Conservation (phyloP, 2,329 filamentous ascomycete species). For the Ceratocystis albifundus region DNA sequence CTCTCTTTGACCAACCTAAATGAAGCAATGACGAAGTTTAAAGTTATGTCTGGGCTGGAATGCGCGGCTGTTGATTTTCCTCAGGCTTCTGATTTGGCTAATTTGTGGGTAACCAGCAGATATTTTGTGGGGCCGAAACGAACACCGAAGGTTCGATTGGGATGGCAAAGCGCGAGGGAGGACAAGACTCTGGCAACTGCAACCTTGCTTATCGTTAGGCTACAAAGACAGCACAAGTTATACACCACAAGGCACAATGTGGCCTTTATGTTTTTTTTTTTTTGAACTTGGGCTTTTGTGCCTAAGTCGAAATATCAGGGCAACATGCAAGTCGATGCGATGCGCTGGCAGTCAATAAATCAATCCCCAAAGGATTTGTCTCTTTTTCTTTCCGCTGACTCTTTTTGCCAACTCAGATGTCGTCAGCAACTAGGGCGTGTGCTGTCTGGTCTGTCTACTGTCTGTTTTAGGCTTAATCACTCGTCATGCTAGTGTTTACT, state of each 20-base stretch:
- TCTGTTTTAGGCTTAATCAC: background rate
- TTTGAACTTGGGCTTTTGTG: background rate
- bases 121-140: constrained; percentile 1
- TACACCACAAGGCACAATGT: background rate
- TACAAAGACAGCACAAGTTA: background rate
- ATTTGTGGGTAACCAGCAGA: constrained; percentile 2
- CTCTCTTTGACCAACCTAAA: background rate
- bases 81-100: constrained; percentile 6
- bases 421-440: background rate
- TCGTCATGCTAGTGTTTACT: background rate
- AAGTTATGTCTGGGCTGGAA: constrained; percentile 1
- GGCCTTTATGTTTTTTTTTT: background rate
- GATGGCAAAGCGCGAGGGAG: background rate
- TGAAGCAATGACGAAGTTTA: background rate
- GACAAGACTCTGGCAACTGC: background rate
- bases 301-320: background rate
- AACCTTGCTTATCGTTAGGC: background rate
- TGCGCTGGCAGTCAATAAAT: background rate
- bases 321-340: constrained; percentile 8
- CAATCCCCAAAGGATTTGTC: background rate
- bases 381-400: background rate
- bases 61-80: constrained; percentile 8
- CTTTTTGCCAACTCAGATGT: constrained; percentile 1
- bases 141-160: background rate
- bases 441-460: background rate